These are phyloP conservation scores for Naganishia cerealis DNA, from an alignment of 1,284 basidiomycete genomes.

Conservation along the genomic window DNA sequence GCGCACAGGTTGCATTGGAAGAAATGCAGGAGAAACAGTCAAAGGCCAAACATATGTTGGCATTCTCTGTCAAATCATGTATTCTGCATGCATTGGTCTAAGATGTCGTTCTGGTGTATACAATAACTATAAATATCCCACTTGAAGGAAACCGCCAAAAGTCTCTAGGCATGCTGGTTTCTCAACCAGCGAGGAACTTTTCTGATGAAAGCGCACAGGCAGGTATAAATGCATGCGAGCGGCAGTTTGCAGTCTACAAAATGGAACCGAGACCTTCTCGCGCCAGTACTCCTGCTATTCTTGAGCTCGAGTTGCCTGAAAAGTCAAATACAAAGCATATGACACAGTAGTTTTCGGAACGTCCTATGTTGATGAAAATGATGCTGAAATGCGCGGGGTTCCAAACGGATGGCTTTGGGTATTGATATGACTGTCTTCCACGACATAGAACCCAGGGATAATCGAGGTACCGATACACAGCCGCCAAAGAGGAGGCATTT, in stretches of 20 bases:
- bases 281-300: neutral
- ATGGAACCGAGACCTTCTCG: neutral
- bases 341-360: slow-evolving; percentile 22
- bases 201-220: neutral
- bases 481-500: neutral
- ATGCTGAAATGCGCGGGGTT: neutral
- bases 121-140: neutral
- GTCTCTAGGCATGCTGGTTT: neutral
- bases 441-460: neutral
- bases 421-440: neutral
- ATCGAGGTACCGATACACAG: neutral
- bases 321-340: neutral
- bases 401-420: neutral
- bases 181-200: neutral
- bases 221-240: neutral
- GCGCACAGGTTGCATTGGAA: no score
- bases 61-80: neutral
- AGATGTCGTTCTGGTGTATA: neutral
- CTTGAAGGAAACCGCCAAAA: neutral
- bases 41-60: no score
- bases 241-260: neutral
- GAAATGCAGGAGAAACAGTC: no score
- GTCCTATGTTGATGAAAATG: neutral
- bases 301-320: neutral
- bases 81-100: neutral